Percentiles rank a stretch among this genome's conserved stretches.
These are phyloP conservation scores for Neocucurbitaria cava DNA, from an alignment of 2,329 filamentous ascomycete species.

Conservation along the genomic window DNA sequence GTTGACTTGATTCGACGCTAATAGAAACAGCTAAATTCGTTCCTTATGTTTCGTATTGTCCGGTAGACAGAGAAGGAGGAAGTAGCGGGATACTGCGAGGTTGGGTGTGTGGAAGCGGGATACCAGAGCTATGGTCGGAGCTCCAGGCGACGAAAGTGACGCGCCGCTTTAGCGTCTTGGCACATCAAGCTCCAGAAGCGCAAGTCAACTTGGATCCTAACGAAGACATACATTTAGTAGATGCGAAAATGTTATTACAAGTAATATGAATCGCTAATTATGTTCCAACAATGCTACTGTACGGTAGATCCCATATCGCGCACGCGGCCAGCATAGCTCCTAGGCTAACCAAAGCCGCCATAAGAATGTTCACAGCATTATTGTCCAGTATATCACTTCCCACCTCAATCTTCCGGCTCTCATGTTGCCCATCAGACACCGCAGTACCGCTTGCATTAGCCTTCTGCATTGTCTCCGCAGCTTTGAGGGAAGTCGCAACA, in stretches of 20 bases:
- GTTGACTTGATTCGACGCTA: background rate
- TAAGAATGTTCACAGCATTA: conserved; percentile 92
- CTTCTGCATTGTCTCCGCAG: conserved; percentile 43
- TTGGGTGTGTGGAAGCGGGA: conserved; percentile 6
- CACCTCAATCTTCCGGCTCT: conserved; percentile 65
- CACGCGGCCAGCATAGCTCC: conserved; percentile 69
- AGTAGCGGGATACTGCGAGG: background rate
- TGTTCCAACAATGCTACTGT: conserved; percentile 29
- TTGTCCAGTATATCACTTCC: conserved; percentile 83
- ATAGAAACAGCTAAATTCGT: background rate
- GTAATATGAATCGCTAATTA: conserved; percentile 13
- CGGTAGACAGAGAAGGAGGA: too few species aligned
- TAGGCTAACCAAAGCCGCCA: conserved; percentile 83
- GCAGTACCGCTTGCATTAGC: conserved; percentile 30
- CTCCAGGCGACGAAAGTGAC: conserved; percentile 42
- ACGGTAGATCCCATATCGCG: conserved; percentile 41
- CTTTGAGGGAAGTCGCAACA: conserved; percentile 22
- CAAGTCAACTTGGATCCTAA: background rate
- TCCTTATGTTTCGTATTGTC: background rate
- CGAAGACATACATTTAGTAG: background rate
- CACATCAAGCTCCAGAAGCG: conserved; percentile 4
- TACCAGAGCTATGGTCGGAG: conserved; percentile 26
- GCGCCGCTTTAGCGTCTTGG: conserved; percentile 43
- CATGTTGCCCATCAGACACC: conserved; percentile 47
- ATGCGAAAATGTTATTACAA: background rate